Conservation (phyloP, 2,329 filamentous ascomycete species). For the Didymella sp. region DNA sequence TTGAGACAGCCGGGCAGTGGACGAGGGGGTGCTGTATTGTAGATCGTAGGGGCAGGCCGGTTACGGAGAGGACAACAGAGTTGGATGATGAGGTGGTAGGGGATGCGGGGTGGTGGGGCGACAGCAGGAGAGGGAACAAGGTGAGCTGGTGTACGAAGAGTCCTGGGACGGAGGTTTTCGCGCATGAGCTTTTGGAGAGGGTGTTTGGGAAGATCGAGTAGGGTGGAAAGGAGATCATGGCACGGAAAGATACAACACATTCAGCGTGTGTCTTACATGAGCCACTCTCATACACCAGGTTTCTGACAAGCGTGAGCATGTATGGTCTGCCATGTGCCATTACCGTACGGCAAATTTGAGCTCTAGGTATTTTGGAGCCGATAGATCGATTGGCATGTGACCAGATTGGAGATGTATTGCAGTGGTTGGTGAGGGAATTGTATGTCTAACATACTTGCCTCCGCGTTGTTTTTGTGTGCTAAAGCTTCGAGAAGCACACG, state of each 20-base stretch:
- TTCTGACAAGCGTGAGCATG: no score
- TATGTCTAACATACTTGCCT: background rate
- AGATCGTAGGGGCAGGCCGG: constrained; percentile 71
- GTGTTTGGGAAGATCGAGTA: constrained; percentile 60
- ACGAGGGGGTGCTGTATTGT: constrained; percentile 88
- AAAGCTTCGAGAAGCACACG: background rate
- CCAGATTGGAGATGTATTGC: background rate
- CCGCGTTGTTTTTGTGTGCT: background rate
- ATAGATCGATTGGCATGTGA: background rate
- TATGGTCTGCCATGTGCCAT: background rate
- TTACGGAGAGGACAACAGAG: constrained; percentile 51
- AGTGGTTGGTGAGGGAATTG: background rate
- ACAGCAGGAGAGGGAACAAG: constrained; percentile 75
- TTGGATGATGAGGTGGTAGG: constrained; percentile 62
- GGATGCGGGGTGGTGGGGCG: constrained; percentile 80
- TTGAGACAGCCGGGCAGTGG: constrained; percentile 94
- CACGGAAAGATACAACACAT: background rate
- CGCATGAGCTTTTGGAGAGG: constrained; percentile 68
- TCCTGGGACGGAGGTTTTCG: constrained; percentile 73
- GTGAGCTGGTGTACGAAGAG: constrained; percentile 74
- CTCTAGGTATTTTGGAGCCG: background rate
- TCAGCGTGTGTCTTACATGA: background rate
- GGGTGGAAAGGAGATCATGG: background rate
- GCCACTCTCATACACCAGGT: background rate
- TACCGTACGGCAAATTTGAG: background rate